These are phyloP conservation scores for Epichloe gansuensis DNA, from an alignment of 2,329 filamentous ascomycete species.

Conservation along the genomic window DNA sequence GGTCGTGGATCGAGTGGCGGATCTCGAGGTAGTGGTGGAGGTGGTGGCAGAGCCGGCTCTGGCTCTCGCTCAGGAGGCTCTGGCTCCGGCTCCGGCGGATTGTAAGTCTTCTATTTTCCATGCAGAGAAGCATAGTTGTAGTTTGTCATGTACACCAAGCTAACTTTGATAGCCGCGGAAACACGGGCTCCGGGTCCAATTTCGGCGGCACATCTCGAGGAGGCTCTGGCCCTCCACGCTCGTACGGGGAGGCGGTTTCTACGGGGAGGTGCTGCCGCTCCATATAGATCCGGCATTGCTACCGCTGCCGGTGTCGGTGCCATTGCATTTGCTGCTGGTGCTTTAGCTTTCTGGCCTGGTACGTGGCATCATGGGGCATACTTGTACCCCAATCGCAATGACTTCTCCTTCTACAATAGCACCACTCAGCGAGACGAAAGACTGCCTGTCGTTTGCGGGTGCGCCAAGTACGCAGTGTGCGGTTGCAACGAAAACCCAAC, in stretches of 20 bases:
- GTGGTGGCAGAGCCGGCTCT: constrained; percentile 11
- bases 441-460: constrained; percentile 31
- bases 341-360: constrained; percentile 49
- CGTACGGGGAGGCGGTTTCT: constrained; percentile 53
- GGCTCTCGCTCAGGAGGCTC: constrained; percentile 5
- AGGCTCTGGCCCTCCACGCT: constrained; percentile 45
- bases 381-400: constrained; percentile 37
- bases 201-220: constrained; percentile 39
- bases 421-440: constrained; percentile 29
- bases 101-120: constrained; percentile 2
- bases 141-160: not conserved
- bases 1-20: constrained; percentile 14
- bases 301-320: constrained; percentile 40
- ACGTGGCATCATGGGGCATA: constrained; percentile 54
- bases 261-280: constrained; percentile 51
- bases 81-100: constrained; percentile 5
- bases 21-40: constrained; percentile 10
- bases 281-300: constrained; percentile 47
- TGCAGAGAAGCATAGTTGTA: not conserved
- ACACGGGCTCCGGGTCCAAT: constrained; percentile 21
- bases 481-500: constrained; percentile 58
- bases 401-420: constrained; percentile 36
- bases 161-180: constrained; percentile 16
- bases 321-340: constrained; percentile 35
- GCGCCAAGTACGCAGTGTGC: constrained; percentile 39